Evolutionary conservation across 148 eudicot genomes (phyloP).

Genomic region (Vaccinium vitisidaea): DNA sequence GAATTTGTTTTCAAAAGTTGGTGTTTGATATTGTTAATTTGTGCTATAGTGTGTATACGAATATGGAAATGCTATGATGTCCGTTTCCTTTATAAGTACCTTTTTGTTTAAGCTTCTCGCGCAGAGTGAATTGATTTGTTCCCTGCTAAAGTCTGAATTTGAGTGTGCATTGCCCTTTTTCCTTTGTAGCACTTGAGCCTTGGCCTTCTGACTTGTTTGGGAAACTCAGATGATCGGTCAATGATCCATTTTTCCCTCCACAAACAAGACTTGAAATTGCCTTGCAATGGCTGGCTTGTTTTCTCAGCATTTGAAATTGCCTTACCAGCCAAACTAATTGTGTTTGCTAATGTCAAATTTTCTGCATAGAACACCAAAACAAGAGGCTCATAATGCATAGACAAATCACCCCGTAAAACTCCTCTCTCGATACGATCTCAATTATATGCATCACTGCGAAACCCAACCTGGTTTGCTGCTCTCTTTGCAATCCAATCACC

Average conservation of each 20-base stretch:
- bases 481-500: neutral
- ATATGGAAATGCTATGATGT: neutral
- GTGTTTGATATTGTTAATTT: neutral
- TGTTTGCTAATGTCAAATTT: neutral
- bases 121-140: neutral
- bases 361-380: neutral
- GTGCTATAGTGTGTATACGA: neutral
- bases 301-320: neutral
- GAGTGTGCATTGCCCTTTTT: neutral
- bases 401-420: neutral
- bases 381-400: neutral
- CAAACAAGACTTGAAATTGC: neutral
- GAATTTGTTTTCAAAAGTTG: neutral
- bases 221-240: no score
- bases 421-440: neutral
- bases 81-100: neutral
- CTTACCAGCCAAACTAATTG: neutral
- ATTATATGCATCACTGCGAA: neutral
- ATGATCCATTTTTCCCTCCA: neutral
- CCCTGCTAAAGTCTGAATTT: neutral
- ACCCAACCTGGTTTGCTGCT: neutral
- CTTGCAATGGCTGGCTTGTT: neutral
- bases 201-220: slow-evolving; percentile 1
- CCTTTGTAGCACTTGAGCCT: neutral
- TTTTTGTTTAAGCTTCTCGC: neutral